These are phyloP conservation scores for Cyathus striatus DNA, from an alignment of 768 basidiomycete species.

Conservation along the genomic window DNA sequence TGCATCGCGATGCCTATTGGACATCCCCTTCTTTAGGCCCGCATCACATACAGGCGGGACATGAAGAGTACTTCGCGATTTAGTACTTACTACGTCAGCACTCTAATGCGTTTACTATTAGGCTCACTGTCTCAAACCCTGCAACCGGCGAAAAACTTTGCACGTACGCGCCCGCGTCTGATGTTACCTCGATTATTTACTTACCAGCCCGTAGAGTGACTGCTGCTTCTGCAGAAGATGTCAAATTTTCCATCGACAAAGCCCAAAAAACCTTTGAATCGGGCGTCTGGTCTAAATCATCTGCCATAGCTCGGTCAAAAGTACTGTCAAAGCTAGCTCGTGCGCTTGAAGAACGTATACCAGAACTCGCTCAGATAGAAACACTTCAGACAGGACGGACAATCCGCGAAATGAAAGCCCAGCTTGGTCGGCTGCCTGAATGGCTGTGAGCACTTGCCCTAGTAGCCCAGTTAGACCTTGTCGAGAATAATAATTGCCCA, in stretches of 20 bases:
- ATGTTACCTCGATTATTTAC: constrained; percentile 1
- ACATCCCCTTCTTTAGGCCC: too few species aligned
- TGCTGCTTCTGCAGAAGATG: constrained; percentile 46
- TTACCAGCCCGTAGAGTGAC: constrained; percentile 38
- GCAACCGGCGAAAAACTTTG: constrained; percentile 58
- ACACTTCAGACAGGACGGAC: constrained; percentile 74
- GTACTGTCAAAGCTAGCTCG: constrained; percentile 64
- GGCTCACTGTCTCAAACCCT: constrained; percentile 58
- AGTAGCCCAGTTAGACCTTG: not conserved
- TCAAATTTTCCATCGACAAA: constrained; percentile 41
- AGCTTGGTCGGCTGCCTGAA: constrained; percentile 74
- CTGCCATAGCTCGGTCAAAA: constrained; percentile 54
- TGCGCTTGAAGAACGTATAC: constrained; percentile 49
- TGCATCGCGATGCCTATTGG: too few species aligned
- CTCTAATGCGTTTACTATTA: too few species aligned
- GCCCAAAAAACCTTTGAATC: constrained; percentile 60
- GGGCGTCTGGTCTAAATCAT: constrained; percentile 67
- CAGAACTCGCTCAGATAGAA: constrained; percentile 61
- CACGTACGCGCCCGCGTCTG: constrained; percentile 37
- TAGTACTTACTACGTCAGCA: too few species aligned
- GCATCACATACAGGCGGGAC: too few species aligned
- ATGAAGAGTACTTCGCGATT: too few species aligned
- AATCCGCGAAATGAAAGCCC: constrained; percentile 81
- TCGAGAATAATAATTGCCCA: constrained; percentile 2
- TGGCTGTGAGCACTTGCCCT: constrained; percentile 60